Conservation (phyloP, 108 stramenopile genomes). For the Cyclotella cryptica region DNA sequence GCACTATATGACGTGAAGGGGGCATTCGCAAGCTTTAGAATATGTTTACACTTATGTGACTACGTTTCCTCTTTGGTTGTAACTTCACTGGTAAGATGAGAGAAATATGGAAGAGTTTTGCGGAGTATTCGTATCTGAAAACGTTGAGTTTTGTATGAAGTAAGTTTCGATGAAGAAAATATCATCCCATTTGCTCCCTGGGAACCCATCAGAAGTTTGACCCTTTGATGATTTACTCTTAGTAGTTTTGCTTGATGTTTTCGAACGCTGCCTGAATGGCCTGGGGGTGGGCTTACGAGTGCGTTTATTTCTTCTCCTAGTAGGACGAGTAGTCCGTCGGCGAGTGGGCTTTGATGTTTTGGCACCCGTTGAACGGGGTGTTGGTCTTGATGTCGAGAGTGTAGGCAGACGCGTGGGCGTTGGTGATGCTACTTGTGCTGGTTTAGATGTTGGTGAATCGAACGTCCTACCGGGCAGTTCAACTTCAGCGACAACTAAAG, state of each 20-base stretch:
- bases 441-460: not conserved
- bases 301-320: not conserved
- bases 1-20: no score
- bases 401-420: not conserved
- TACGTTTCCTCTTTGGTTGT: no score
- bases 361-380: not conserved
- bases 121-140: no score
- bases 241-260: not conserved
- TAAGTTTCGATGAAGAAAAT: not conserved
- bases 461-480: not conserved
- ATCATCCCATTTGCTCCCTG: not conserved
- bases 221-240: no score
- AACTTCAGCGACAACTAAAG: not conserved
- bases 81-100: no score
- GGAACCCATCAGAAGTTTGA: not conserved
- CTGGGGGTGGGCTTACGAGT: not conserved
- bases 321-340: not conserved
- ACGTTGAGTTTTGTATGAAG: no score
- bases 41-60: no score
- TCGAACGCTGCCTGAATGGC: not conserved
- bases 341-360: not conserved
- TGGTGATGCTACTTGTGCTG: not conserved
- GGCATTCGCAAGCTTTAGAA: no score
- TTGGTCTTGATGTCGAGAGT: not conserved
- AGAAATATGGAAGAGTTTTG: no score